Percentiles rank a stretch among this genome's conserved stretches.
Conservation (phyloP, 1,284 basidiomycete genomes). For the Somion occarium region DNA sequence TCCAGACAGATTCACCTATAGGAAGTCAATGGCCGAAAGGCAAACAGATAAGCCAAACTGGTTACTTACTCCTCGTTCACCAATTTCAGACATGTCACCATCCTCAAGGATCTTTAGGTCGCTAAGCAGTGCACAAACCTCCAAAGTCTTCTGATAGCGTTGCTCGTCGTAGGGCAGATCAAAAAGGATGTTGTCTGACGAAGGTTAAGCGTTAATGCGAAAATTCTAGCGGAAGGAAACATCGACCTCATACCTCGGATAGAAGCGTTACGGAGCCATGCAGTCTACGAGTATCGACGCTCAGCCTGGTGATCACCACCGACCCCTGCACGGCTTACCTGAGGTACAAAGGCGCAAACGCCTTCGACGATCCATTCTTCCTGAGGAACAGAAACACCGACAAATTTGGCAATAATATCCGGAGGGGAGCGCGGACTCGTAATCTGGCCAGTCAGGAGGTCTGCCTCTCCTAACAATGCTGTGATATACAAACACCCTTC, state of each 20-base stretch:
- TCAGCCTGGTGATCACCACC: neutral
- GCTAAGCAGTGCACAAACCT: conserved; percentile 63
- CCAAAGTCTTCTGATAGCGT: conserved; percentile 75
- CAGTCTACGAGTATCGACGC: neutral
- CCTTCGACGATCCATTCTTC: conserved; percentile 76
- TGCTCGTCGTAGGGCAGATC: conserved; percentile 76
- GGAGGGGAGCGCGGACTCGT: conserved; percentile 82
- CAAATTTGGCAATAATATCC: conserved; percentile 64
- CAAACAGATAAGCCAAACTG: neutral
- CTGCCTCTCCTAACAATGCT: conserved; percentile 89
- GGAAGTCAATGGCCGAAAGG: conserved; percentile 10
- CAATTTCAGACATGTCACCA: conserved; percentile 90
- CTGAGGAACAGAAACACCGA: conserved; percentile 32
- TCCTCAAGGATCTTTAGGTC: conserved; percentile 93
- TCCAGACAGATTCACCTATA: conserved; percentile 82
- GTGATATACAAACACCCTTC: no score
- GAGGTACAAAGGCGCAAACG: conserved; percentile 91
- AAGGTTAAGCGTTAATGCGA: neutral
- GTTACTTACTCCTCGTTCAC: conserved; percentile 68
- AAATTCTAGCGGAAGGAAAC: neutral
- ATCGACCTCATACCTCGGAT: conserved; percentile 66
- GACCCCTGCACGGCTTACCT: conserved; percentile 46
- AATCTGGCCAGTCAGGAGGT: conserved; percentile 77
- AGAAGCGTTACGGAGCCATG: conserved; percentile 87
- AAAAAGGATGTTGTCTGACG: conserved; percentile 86